Conservation (phyloP, 2,329 filamentous ascomycete genomes). For the Talaromyces sp. region DNA sequence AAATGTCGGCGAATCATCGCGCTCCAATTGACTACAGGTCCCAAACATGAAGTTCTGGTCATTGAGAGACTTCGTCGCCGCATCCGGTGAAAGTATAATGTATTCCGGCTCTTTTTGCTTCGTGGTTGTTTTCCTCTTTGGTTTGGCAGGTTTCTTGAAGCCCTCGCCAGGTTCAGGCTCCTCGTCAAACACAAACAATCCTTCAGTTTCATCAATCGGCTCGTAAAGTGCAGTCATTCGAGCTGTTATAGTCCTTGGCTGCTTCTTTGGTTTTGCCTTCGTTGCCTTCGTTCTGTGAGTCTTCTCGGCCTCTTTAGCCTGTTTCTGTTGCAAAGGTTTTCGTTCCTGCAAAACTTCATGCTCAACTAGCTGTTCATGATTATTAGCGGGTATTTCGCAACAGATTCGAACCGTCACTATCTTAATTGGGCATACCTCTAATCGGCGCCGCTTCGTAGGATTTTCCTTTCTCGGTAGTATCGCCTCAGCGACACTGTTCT, state of each 20-base stretch:
- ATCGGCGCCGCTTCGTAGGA: constrained; percentile 36
- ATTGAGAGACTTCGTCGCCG: constrained; percentile 62
- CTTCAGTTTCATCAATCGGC: constrained; percentile 31
- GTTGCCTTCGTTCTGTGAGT: constrained; percentile 20
- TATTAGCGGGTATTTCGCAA: neutral
- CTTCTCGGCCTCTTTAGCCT: constrained; percentile 16
- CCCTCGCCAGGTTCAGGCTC: constrained; percentile 2
- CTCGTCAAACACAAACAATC: constrained; percentile 19
- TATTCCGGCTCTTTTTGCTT: constrained; percentile 42
- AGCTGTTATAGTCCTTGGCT: constrained; percentile 71
- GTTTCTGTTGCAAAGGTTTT: neutral
- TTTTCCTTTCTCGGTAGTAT: constrained; percentile 22
- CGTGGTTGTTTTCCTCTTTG: constrained; percentile 19
- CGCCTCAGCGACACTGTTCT: constrained; percentile 18
- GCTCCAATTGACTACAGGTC: constrained; percentile 75
- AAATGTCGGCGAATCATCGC: constrained; percentile 66
- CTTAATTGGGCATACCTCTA: constrained; percentile 32
- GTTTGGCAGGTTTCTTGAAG: constrained; percentile 18
- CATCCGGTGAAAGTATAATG: constrained; percentile 64
- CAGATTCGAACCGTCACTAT: neutral
- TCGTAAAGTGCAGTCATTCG: constrained; percentile 69
- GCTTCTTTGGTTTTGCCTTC: constrained; percentile 56
- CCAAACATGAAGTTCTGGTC: constrained; percentile 78
- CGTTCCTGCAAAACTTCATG: neutral
- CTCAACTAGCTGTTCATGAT: constrained; percentile 11